These are phyloP conservation scores for Saccharomyces cerevisiae DNA, from an alignment of 805 yeast genomes.

Conservation along the genomic window DNA sequence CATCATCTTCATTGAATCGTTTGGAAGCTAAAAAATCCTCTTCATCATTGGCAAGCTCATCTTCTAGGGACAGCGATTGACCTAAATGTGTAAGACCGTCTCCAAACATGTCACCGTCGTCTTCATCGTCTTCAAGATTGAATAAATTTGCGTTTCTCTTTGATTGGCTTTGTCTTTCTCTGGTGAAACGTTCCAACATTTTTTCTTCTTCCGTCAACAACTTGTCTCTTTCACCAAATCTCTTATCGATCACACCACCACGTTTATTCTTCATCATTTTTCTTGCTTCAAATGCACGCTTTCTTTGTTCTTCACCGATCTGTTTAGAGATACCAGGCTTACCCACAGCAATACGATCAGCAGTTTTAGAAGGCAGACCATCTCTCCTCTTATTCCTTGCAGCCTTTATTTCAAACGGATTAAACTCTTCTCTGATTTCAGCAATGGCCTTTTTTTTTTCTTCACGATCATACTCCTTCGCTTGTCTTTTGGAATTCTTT, in stretches of 20 bases:
- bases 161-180: slow-evolving; percentile 63
- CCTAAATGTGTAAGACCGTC: slow-evolving; percentile 71
- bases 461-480: slow-evolving; percentile 61
- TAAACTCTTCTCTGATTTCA: slow-evolving; percentile 73
- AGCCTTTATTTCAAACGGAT: slow-evolving; percentile 77
- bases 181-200: slow-evolving; percentile 90
- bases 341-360: slow-evolving; percentile 44
- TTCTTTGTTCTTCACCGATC: slow-evolving; percentile 57
- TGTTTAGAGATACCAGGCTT: slow-evolving; percentile 65
- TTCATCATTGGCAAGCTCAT: slow-evolving; percentile 40
- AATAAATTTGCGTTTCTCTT: slow-evolving; percentile 53
- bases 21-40: slow-evolving; percentile 24
- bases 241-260: slow-evolving; percentile 75
- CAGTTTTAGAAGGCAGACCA: slow-evolving; percentile 33
- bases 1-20: slow-evolving; percentile 33
- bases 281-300: slow-evolving; percentile 54
- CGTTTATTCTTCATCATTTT: slow-evolving; percentile 56
- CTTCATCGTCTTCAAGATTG: slow-evolving; percentile 66
- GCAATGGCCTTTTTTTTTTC: slow-evolving; percentile 50
- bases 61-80: slow-evolving; percentile 51
- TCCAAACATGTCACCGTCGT: slow-evolving; percentile 36
- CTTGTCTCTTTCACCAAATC: slow-evolving; percentile 83
- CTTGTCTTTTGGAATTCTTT: slow-evolving; percentile 40
- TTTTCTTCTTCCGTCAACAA: slow-evolving; percentile 78
- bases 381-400: slow-evolving; percentile 51